Evolutionary conservation across 139 green algal species (phyloP).

Genomic region (Auxenochlorella pyrenoidosa): DNA sequence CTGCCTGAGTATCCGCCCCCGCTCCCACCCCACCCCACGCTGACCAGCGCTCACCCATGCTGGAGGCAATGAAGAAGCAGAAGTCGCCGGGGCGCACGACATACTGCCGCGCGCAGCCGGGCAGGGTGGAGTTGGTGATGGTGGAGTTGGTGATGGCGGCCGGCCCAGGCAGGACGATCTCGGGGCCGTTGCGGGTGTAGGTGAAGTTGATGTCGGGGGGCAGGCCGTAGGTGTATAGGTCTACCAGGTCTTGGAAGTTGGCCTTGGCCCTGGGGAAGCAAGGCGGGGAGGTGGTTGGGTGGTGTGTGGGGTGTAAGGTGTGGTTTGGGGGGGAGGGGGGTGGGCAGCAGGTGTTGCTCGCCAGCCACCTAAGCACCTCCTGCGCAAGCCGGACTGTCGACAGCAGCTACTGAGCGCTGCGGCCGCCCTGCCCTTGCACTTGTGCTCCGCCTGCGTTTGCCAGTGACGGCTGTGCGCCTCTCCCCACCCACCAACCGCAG

Average conservation of each 20-base stretch:
- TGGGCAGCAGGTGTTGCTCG: neutral
- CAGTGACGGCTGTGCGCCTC: too few relatives aligned
- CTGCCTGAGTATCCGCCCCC: too few relatives aligned
- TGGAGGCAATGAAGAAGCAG: conserved; percentile 1
- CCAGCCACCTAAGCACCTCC: too few relatives aligned
- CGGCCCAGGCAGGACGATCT: neutral
- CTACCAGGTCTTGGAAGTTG: neutral
- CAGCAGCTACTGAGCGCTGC: too few relatives aligned
- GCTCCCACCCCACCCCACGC: too few relatives aligned
- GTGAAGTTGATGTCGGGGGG: neutral
- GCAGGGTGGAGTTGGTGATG: neutral
- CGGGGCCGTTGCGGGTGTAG: neutral
- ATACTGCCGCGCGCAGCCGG: neutral
- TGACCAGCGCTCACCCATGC: neutral
- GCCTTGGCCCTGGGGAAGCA: neutral
- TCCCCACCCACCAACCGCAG: too few relatives aligned
- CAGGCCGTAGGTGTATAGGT: conserved; percentile 8
- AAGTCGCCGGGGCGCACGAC: neutral
- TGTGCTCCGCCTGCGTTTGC: too few relatives aligned
- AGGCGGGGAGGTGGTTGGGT: too few relatives aligned
- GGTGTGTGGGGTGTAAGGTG: too few relatives aligned
- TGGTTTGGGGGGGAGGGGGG: too few relatives aligned
- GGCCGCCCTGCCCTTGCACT: too few relatives aligned
- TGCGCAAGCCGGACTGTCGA: too few relatives aligned
- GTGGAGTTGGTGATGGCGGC: neutral